Evolutionary conservation across 2,329 filamentous ascomycete genomes (phyloP).

Genomic region (Coniochaeta sp.): DNA sequence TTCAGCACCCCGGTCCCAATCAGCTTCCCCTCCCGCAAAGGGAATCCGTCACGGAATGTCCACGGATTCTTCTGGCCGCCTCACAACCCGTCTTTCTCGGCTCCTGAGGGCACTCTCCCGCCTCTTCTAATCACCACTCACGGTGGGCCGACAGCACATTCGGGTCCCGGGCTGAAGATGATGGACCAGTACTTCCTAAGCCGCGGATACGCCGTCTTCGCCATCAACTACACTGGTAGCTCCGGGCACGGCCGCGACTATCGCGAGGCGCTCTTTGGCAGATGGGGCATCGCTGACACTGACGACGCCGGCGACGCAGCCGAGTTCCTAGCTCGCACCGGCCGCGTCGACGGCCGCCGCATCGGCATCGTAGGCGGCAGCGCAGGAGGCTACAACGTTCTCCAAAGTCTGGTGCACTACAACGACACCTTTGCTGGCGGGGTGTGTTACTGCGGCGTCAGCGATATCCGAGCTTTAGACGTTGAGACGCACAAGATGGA

Average conservation of each 20-base stretch:
- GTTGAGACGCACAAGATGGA: conserved; percentile 49
- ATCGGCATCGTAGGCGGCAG: conserved; percentile 43
- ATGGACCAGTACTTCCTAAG: conserved; percentile 44
- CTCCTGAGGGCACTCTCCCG: conserved; percentile 28
- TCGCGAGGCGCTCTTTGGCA: conserved; percentile 36
- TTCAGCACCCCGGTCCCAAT: conserved; percentile 27
- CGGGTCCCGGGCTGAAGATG: conserved; percentile 32
- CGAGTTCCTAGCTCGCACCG: conserved; percentile 26
- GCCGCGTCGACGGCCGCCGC: conserved; percentile 24
- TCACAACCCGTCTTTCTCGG: conserved; percentile 32
- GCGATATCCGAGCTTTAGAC: conserved; percentile 35
- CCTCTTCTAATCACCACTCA: conserved; percentile 43
- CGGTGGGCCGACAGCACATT: conserved; percentile 39
- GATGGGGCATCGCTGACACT: conserved; percentile 43
- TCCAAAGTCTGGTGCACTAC: conserved; percentile 38
- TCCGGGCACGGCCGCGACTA: conserved; percentile 42
- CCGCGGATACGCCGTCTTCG: conserved; percentile 42
- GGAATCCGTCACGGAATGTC: conserved; percentile 19
- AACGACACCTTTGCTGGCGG: conserved; percentile 39
- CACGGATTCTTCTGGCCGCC: conserved; percentile 42
- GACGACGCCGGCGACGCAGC: conserved; percentile 41
- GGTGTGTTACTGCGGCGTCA: conserved; percentile 41
- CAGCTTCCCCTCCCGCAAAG: conserved; percentile 9
- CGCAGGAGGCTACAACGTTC: conserved; percentile 45
- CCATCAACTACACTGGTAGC: conserved; percentile 45